Evolutionary conservation across 2,329 filamentous ascomycete species (phyloP), one percentile per base, ranked within the genome.

Genomic region (Pyricularia sp.): DNA sequence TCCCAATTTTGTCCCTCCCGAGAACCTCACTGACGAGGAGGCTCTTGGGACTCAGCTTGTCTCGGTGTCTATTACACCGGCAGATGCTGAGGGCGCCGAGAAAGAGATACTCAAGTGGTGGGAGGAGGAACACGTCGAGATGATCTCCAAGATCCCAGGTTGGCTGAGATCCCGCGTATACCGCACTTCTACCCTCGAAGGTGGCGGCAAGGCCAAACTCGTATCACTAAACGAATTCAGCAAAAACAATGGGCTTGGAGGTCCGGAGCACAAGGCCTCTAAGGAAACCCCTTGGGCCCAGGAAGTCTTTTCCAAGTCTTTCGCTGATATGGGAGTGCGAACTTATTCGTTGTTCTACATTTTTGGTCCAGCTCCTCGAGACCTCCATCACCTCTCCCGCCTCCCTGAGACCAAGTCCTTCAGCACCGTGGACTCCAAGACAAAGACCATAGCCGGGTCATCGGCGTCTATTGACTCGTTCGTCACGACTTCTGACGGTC

Each of bases 141-240:
- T 92, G 82, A 73, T 96, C 66, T 79, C 87, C 67, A 88, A 88
- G 71, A 82, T 93, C 0, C 88, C 89, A 0, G 91, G 91, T 4
- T 96, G 91, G 90, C 76, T 89, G 66, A 85, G 91, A 49, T 88
- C 88, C 19, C 82, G 91, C 53, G 77, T 88, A 57, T 92, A 88
- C 75, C 82, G 84, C 66, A 89, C 88, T 3, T 87, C 87, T 0
- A 79, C 79, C 35, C 78, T 91, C 2, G 85, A 88, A 65, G 78
- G 82, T 7, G 71, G 77, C 30, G 77, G 78, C 22, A 80, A 81
- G 26, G 79, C 81, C 0, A 84, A 85, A 69, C 86, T 83, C 68
- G 76, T 93, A 1, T 81, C 84, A 0, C 78, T 96, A 35, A 88
- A 93, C 72, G 91, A 96, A 68, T 96, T 87, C 72, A 77, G 82